Evolutionary conservation across 2,329 filamentous ascomycete genomes (phyloP), one percentile per base, ranked within the genome.

Genomic region (Arthrinium puccinioides): DNA sequence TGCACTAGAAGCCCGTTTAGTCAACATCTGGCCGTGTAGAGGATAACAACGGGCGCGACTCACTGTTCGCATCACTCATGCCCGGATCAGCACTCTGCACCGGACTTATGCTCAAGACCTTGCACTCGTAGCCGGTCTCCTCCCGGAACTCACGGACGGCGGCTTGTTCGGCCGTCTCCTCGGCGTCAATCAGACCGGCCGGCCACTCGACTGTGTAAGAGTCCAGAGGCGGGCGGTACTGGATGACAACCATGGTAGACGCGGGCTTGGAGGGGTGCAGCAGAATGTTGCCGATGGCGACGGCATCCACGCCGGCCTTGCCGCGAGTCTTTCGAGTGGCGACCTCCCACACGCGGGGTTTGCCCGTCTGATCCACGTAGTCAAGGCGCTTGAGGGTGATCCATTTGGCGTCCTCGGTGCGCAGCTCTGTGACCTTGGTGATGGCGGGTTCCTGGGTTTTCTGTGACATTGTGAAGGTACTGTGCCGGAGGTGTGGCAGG

Each of bases 281-380:
- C 3, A 82, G 62, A 43, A 82, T 67, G 36, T 77, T 78, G 37
- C 76, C 70, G 44, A 82, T 77, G 33, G 76, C 74, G 5, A 82
- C 76, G 30, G 74, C 76, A 45, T 82, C 77, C 40, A 80, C 71
- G 41, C 67, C 69, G 4, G 63, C 59, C 2, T 68, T 66, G 10
- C 66, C 65, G 16, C 76, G 69, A 1, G 76, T 81, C 44, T 70
- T 69, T 38, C 77, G 74, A 43, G 72, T 66, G 4, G 72, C 74
- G 4, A 72, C 72, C 52, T 82, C 77, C 76, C 76, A 81, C 4
- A 66, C 70, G 40, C 76, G 70, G 9, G 61, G 46, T 21, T 64
- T 65, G 51, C 72, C 73, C 21, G 64, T 55, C 29, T 77, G 72
- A 54, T 81, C 76, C 24, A 63, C 63, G 59, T 78, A 82, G 26